Percentiles rank a stretch among this genome's conserved stretches.
These are phyloP conservation scores for Pichia sp. DNA, from an alignment of 1,139 yeast species.

Conservation along the genomic window DNA sequence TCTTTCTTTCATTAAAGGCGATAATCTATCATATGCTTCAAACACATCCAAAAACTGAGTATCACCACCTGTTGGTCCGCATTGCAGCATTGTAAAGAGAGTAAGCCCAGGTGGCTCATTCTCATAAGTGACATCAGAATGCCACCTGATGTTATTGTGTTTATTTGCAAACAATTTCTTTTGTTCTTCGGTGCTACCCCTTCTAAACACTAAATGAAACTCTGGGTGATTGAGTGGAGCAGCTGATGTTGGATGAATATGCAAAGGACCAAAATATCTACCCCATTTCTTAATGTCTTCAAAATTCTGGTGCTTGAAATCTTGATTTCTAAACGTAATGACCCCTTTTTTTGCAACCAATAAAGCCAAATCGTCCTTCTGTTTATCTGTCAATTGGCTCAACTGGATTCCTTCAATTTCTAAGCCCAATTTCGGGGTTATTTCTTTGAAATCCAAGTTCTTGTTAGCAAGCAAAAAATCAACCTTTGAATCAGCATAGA, in stretches of 20 bases:
- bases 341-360: constrained; percentile 40
- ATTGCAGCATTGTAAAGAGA: constrained; percentile 40
- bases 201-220: constrained; percentile 57
- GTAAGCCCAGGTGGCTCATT: constrained; percentile 64
- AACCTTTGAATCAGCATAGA: constrained; percentile 47
- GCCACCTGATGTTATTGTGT: no score
- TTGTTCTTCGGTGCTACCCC: no score
- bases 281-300: no score
- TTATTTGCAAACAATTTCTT: no score
- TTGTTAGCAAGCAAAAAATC: constrained; percentile 39
- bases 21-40: constrained; percentile 59
- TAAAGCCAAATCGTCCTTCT: constrained; percentile 3
- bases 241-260: no score
- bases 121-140: constrained; percentile 65
- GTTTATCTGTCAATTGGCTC: not conserved
- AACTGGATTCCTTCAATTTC: constrained; percentile 19
- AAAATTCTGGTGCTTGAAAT: no score
- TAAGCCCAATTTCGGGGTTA: constrained; percentile 62
- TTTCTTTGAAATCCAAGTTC: constrained; percentile 26
- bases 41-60: constrained; percentile 57
- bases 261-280: no score
- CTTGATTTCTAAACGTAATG: constrained; percentile 59
- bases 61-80: constrained; percentile 49
- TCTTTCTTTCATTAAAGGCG: constrained; percentile 50
- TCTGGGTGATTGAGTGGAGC: constrained; percentile 10